Conservation (phyloP, 441 rosid species). For the Aquilaria agallochum region DNA sequence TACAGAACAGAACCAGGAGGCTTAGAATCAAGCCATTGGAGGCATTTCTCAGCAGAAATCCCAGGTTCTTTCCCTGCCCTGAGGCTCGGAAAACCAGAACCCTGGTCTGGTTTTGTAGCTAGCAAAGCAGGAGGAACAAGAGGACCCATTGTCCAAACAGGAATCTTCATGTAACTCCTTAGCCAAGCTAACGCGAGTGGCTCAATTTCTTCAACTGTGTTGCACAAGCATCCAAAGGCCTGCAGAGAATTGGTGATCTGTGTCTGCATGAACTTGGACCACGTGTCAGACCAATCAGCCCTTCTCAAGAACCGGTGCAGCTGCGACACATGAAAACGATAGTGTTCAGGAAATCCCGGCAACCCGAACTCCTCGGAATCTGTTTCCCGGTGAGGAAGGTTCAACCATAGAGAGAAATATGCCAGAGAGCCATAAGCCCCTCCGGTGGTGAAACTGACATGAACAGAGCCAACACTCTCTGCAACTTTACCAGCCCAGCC, state of each 20-base stretch:
- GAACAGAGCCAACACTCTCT: conserved; percentile 18
- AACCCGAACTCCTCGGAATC: conserved; percentile 28
- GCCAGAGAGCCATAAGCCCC: conserved; percentile 42
- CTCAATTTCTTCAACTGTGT: conserved; percentile 39
- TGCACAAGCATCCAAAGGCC: conserved; percentile 33
- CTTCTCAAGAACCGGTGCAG: conserved; percentile 25
- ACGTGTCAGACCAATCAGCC: conserved; percentile 29
- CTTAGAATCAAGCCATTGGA: conserved; percentile 32
- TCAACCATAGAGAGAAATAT: conserved; percentile 31
- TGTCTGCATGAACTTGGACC: conserved; percentile 39
- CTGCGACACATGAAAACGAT: conserved; percentile 30
- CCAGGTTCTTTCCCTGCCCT: conserved; percentile 30
- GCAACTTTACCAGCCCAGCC: conserved; percentile 42
- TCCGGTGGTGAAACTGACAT: conserved; percentile 25
- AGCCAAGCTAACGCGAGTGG: conserved; percentile 23
- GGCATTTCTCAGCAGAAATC: conserved; percentile 27
- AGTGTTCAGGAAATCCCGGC: conserved; percentile 39
- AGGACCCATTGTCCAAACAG: conserved; percentile 43
- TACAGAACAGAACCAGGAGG: conserved; percentile 29
- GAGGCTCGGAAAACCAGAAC: neutral
- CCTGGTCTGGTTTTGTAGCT: neutral
- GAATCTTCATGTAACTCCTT: conserved; percentile 24
- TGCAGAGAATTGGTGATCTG: conserved; percentile 25
- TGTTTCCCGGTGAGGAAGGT: conserved; percentile 33
- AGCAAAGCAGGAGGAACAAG: conserved; percentile 32